Evolutionary conservation across 805 yeast species (phyloP).

Genomic region (Saccharomycopsis fermentans): DNA sequence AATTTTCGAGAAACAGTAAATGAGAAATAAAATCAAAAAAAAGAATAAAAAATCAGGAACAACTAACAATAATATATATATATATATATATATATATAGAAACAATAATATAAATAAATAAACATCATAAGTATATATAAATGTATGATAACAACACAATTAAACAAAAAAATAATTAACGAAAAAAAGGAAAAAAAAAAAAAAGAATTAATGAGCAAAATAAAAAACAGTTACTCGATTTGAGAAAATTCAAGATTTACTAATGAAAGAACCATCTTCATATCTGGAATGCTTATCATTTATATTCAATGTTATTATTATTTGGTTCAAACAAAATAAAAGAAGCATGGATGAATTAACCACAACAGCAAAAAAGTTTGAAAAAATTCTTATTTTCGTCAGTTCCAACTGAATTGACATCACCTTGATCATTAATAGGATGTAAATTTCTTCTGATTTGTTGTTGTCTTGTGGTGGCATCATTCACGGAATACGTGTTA

Average conservation of each 20-base stretch:
- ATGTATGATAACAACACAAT: background rate
- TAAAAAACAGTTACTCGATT: too few relatives aligned
- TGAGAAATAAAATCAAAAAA: too few relatives aligned
- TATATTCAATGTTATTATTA: too few relatives aligned
- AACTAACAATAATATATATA: too few relatives aligned
- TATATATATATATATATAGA: too few relatives aligned
- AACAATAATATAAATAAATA: background rate
- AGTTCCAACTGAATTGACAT: conserved; percentile 11
- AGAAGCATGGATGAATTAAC: background rate
- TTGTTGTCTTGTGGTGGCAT: conserved; percentile 19
- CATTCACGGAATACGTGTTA: background rate
- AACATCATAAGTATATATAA: background rate
- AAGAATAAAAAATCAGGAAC: too few relatives aligned
- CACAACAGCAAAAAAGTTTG: conserved; percentile 16
- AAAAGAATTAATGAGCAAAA: background rate
- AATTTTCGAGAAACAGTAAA: too few relatives aligned
- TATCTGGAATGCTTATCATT: too few relatives aligned
- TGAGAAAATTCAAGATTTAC: background rate
- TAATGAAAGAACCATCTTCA: background rate
- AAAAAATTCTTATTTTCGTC: conserved; percentile 12
- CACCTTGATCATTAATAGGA: conserved; percentile 14
- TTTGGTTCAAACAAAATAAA: background rate
- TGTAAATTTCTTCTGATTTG: conserved; percentile 19
- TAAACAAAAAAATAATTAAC: background rate
- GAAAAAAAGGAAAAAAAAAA: too few relatives aligned